Base-by-base conservation (phyloP, 768 basidiomycete genomes). In the Collybia sordida region DNA sequence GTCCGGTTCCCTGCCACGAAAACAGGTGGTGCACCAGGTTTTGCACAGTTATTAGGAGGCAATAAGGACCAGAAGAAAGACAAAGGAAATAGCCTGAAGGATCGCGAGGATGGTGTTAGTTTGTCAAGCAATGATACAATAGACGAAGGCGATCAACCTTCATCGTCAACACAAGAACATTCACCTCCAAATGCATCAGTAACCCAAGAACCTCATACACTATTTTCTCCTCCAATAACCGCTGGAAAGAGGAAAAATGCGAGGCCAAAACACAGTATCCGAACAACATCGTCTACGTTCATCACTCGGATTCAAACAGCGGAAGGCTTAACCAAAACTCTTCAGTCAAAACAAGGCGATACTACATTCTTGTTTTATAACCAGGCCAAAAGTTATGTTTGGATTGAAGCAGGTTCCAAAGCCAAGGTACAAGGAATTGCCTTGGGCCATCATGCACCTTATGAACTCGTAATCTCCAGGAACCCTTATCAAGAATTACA, bases 271-370 rank as follows among this genome's bases (percentile, higher is more conserved):
- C 91, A 92, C 57, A 96, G 89, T 59, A 85, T 97, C 56, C 80
- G 89, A 47, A 92, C 92, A 0, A 93, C 93, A 1, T 92, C 88
- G 4, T 96, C 95, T 19, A 90, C 90, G 2, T 98, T 98, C 67
- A 88, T 98, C 55, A 88, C 90, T 2, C 82, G 94, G 24, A 73
- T 93, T 42, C 93, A 96, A 58, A 85, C 80, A 48, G 75, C 80
- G 36, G 94, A 97, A 62, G 90, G 88, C 39, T 69, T 92, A 49
- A 77, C 75, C 23, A 88, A 83, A 68, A 73, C 73, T 12, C 74
- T 96, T 22, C 80, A 86, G 50, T 78, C 85, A 14, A 90, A 88
- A 64, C 84, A 88, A 50, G 93, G 91, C n/a, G 93, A 96, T 47
- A 77, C 77, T 4, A 88, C 87, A 1, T 93, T 91, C 67, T 65